These are phyloP conservation scores for Colletotrichum sp. DNA, from an alignment of 2,329 filamentous ascomycete genomes.

Conservation along the genomic window DNA sequence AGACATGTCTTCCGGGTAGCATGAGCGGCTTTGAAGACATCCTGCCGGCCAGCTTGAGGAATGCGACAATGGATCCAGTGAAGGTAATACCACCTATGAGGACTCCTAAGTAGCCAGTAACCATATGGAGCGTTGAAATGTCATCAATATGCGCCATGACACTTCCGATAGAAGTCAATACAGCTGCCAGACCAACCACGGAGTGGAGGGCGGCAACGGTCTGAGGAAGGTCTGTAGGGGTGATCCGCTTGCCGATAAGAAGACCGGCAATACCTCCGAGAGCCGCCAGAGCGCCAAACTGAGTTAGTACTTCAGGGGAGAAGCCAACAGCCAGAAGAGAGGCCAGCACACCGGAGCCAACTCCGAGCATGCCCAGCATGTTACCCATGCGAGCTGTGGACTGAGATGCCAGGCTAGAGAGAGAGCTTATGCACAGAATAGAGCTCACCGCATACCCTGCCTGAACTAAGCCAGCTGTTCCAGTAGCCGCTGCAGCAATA, in stretches of 20 bases:
- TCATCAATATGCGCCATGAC: slow-evolving; percentile 64
- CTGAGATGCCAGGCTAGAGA: slow-evolving; percentile 83
- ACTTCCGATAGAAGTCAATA: slow-evolving; percentile 86
- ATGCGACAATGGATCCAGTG: slow-evolving; percentile 88
- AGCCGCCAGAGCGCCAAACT: slow-evolving; percentile 79
- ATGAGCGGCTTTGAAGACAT: slow-evolving; percentile 80
- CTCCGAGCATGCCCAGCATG: slow-evolving; percentile 84
- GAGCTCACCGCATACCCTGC: slow-evolving; percentile 88
- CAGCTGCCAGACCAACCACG: slow-evolving; percentile 86
- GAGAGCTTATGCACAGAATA: slow-evolving; percentile 82
- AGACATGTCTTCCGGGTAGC: slow-evolving; percentile 74
- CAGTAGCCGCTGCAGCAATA: slow-evolving; percentile 79
- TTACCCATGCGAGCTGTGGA: slow-evolving; percentile 85
- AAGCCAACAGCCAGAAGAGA: slow-evolving; percentile 85
- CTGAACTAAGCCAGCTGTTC: slow-evolving; percentile 83
- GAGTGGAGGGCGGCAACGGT: slow-evolving; percentile 90
- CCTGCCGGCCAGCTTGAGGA: slow-evolving; percentile 82
- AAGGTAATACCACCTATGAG: slow-evolving; percentile 89
- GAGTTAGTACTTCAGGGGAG: slow-evolving; percentile 76
- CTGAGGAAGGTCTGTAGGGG: slow-evolving; percentile 85
- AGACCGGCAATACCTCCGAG: slow-evolving; percentile 73
- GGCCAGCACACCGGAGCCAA: slow-evolving; percentile 81
- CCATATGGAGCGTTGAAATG: slow-evolving; percentile 79
- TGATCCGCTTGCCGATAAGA: slow-evolving; percentile 84
- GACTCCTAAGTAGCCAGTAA: slow-evolving; percentile 86